These are phyloP conservation scores for Saccharomycopsis capsularis DNA, from an alignment of 805 yeast genomes.

Conservation along the genomic window DNA sequence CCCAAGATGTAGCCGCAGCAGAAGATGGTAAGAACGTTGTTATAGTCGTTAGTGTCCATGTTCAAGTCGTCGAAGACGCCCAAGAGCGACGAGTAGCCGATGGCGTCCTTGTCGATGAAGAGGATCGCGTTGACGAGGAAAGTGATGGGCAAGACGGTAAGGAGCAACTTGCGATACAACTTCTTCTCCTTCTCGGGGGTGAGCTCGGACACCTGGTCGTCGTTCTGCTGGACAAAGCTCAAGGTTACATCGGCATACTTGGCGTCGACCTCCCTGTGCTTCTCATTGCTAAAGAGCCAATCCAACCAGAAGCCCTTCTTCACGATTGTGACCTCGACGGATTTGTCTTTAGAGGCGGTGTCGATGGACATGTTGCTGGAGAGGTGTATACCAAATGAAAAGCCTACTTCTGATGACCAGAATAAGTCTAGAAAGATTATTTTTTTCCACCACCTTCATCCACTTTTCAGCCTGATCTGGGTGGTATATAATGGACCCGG, in stretches of 20 bases:
- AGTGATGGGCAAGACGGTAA: constrained; percentile 33
- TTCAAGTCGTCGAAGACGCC: constrained; percentile 32
- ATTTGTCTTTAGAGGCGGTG: too few species aligned
- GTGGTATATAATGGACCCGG: too few species aligned
- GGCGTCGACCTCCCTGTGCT: neutral
- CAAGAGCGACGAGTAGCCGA: constrained; percentile 41
- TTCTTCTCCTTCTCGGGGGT: constrained; percentile 38
- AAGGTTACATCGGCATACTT: constrained; percentile 35
- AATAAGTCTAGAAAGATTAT: too few species aligned
- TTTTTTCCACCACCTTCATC: too few species aligned
- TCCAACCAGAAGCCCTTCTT: neutral
- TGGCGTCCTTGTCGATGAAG: constrained; percentile 41
- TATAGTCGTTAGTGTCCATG: neutral
- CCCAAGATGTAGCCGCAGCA: constrained; percentile 23
- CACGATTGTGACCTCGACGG: too few species aligned
- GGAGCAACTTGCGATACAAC: constrained; percentile 33
- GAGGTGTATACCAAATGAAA: too few species aligned
- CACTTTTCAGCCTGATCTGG: too few species aligned
- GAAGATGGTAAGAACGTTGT: constrained; percentile 8
- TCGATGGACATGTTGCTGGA: too few species aligned
- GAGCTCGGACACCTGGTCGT: constrained; percentile 30
- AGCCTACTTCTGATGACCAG: too few species aligned
- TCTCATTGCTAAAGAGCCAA: neutral
- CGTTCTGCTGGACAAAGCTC: constrained; percentile 33
- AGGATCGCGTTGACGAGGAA: constrained; percentile 37